A percentile compares a stretch with the other conserved stretches of the same genome.
Conservation (phyloP, 2,329 filamentous ascomycete genomes). For the Xylaria hypoxylon region DNA sequence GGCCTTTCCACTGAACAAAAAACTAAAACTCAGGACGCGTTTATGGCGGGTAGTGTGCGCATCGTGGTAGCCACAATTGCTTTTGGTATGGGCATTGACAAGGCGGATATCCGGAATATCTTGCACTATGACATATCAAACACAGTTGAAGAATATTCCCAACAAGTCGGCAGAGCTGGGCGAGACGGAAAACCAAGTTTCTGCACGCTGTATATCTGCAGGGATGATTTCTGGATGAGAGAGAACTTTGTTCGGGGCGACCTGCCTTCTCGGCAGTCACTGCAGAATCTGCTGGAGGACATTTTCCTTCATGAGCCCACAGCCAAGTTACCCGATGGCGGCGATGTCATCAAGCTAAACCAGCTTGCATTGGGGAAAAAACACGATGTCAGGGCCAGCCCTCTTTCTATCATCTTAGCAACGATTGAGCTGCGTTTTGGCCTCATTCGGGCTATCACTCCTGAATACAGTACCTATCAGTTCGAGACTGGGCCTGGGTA, state of each 20-base stretch:
- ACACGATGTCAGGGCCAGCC: slow-evolving; percentile 65
- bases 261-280: slow-evolving; percentile 63
- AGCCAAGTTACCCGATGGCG: slow-evolving; percentile 49
- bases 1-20: slow-evolving; percentile 61
- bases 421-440: slow-evolving; percentile 70
- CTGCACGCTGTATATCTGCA: slow-evolving; percentile 69
- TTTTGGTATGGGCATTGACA: slow-evolving; percentile 72
- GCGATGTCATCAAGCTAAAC: slow-evolving; percentile 60
- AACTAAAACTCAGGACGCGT: slow-evolving; percentile 61
- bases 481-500: slow-evolving; percentile 57
- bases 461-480: slow-evolving; percentile 67
- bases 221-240: slow-evolving; percentile 67
- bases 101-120: slow-evolving; percentile 65
- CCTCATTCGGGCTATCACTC: slow-evolving; percentile 67
- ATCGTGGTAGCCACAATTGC: slow-evolving; percentile 68
- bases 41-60: slow-evolving; percentile 60
- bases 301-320: slow-evolving; percentile 62
- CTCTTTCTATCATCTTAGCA: slow-evolving; percentile 67
- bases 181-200: slow-evolving; percentile 64
- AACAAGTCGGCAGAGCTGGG: slow-evolving; percentile 68
- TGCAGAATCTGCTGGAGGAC: slow-evolving; percentile 61
- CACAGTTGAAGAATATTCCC: slow-evolving; percentile 68
- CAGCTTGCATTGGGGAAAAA: slow-evolving; percentile 59
- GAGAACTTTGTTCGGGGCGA: slow-evolving; percentile 72
- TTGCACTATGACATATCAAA: slow-evolving; percentile 64